A percentile compares a stretch with the other conserved stretches of the same genome.
Conservation (phyloP, 805 yeast genomes). For the Scheffersomyces coipomensis region DNA sequence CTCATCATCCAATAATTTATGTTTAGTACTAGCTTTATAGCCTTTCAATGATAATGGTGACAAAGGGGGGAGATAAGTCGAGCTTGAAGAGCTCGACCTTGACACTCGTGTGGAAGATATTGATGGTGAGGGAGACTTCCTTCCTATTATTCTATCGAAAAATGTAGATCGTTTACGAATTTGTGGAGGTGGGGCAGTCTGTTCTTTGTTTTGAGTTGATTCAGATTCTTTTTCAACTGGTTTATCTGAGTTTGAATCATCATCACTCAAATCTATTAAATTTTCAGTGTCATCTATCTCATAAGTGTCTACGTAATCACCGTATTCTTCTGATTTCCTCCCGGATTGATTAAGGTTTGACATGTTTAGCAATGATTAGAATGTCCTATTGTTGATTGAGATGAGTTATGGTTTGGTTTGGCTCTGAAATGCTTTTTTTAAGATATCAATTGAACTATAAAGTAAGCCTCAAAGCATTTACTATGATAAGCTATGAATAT, state of each 20-base stretch:
- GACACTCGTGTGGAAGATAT: constrained; percentile 1
- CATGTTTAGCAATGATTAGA: too few species aligned
- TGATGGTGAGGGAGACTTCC: constrained; percentile 5
- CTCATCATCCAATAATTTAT: constrained; percentile 54
- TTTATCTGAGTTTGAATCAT: neutral
- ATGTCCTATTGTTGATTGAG: too few species aligned
- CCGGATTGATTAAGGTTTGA: neutral
- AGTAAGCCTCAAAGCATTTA: too few species aligned
- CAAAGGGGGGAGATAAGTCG: constrained; percentile 39
- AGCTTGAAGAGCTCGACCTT: neutral
- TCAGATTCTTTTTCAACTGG: neutral
- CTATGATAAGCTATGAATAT: too few species aligned
- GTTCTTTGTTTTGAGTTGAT: neutral
- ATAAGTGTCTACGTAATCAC: neutral
- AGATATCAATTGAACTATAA: too few species aligned
- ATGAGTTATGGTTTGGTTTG: too few species aligned
- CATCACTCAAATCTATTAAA: neutral
- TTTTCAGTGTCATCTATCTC: neutral
- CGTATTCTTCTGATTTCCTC: neutral
- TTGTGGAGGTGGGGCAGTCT: neutral
- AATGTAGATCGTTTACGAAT: constrained; percentile 5
- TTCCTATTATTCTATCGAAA: constrained; percentile 9
- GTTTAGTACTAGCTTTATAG: constrained; percentile 55
- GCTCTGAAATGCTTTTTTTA: too few species aligned
- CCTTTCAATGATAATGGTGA: constrained; percentile 61